These are phyloP conservation scores for Astrothelium macrocarpum DNA, from an alignment of 495 filamentous ascomycete genomes.

Conservation along the genomic window DNA sequence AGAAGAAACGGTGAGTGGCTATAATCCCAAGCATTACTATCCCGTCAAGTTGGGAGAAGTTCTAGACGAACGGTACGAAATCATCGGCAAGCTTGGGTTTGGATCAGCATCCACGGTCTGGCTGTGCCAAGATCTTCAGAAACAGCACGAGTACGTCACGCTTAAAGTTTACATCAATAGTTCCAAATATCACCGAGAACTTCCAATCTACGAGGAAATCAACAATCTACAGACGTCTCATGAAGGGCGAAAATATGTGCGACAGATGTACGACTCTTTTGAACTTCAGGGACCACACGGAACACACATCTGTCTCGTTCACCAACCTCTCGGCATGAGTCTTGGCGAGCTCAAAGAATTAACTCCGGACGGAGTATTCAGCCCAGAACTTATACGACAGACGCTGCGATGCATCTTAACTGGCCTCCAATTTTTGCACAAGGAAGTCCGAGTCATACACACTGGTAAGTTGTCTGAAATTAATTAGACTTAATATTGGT, in stretches of 20 bases:
- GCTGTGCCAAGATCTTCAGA: constrained; percentile 41
- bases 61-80: constrained; percentile 34
- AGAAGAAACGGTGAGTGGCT: constrained; percentile 32
- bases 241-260: constrained; percentile 31
- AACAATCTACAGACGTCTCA: constrained; percentile 25
- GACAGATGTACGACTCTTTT: constrained; percentile 37
- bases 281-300: constrained; percentile 31
- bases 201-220: constrained; percentile 35
- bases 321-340: constrained; percentile 35
- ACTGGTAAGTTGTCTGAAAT: constrained; percentile 29
- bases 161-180: not conserved
- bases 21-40: constrained; percentile 34
- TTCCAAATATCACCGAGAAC: constrained; percentile 25
- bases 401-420: constrained; percentile 18
- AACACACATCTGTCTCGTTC: constrained; percentile 37
- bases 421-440: constrained; percentile 38
- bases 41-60: constrained; percentile 36
- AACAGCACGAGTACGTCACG: not conserved
- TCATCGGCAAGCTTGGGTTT: constrained; percentile 41
- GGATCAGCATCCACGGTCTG: constrained; percentile 40
- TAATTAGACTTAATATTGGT: not conserved
- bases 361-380: not conserved
- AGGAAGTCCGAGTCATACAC: constrained; percentile 35
- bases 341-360: constrained; percentile 17
- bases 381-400: constrained; percentile 4